These are phyloP conservation scores for Fusarium nisikadoi DNA, from an alignment of 2,329 filamentous ascomycete genomes.

Conservation along the genomic window DNA sequence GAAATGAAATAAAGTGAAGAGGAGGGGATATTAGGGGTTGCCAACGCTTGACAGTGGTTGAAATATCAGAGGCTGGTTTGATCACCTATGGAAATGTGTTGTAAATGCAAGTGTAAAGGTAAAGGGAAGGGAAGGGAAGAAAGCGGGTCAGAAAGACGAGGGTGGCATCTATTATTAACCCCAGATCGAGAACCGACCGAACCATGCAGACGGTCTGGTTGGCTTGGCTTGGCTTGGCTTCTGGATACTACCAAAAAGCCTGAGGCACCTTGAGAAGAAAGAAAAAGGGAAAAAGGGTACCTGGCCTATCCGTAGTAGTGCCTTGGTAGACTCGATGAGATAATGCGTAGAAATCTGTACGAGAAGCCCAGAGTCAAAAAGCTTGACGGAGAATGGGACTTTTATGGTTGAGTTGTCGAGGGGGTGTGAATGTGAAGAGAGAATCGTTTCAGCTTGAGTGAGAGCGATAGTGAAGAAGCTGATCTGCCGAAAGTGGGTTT, in stretches of 20 bases:
- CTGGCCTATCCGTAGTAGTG: neutral
- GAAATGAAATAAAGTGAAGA: neutral
- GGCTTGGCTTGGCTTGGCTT: conserved; percentile 10
- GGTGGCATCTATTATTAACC: conserved; percentile 38
- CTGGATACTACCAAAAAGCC: neutral
- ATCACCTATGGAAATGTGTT: conserved; percentile 12
- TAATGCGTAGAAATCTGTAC: neutral
- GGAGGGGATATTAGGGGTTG: neutral
- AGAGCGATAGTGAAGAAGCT: neutral
- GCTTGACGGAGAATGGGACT: neutral
- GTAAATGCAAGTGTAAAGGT: conserved; percentile 1
- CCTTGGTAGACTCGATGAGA: neutral
- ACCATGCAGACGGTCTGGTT: conserved; percentile 16
- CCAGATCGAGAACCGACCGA: conserved; percentile 24
- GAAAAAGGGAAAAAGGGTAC: neutral
- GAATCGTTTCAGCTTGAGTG: conserved; percentile 1
- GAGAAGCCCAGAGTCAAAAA: neutral
- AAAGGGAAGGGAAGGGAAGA: conserved; percentile 14
- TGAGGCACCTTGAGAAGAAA: neutral
- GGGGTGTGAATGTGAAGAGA: neutral
- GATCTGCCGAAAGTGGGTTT: conserved; percentile 20
- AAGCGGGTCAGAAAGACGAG: conserved; percentile 38
- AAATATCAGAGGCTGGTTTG: neutral
- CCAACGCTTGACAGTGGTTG: neutral
- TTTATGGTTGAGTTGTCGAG: neutral